A percentile compares a stretch with the other conserved stretches of the same genome.
phyloP scores from a whole-genome alignment of 1,139 yeast species.

The Taphrina deformans region DNA sequence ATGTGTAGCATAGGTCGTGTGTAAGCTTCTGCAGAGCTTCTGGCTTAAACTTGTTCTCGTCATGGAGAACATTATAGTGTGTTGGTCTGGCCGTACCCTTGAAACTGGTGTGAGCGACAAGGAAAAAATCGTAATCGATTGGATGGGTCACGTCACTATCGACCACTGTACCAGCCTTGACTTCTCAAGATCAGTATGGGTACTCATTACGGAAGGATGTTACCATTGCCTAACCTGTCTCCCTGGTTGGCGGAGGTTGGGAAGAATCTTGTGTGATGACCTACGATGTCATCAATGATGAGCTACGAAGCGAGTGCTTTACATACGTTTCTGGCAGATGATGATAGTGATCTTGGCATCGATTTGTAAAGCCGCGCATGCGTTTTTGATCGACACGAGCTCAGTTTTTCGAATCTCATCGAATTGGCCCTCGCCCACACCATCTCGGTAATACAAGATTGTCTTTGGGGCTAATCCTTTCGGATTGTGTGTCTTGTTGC shows the following conservation, averaged over 20 bases:
- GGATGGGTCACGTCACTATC: slow-evolving; percentile 44
- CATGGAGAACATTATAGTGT: slow-evolving; percentile 44
- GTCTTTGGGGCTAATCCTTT: slow-evolving; percentile 41
- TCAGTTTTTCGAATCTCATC: slow-evolving; percentile 42
- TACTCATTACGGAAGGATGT: neutral
- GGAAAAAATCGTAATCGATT: slow-evolving; percentile 43
- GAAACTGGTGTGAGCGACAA: slow-evolving; percentile 44
- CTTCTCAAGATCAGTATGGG: neutral
- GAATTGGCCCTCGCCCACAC: slow-evolving; percentile 45
- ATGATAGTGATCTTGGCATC: slow-evolving; percentile 43
- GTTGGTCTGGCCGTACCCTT: slow-evolving; percentile 46
- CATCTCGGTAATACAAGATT: slow-evolving; percentile 45
- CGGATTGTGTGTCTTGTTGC: slow-evolving; percentile 21
- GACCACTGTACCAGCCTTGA: slow-evolving; percentile 44
- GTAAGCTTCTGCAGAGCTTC: slow-evolving; percentile 43
- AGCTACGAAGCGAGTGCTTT: neutral
- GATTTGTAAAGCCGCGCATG: slow-evolving; percentile 40
- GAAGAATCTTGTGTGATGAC: slow-evolving; percentile 44
- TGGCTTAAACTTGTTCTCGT: slow-evolving; percentile 43
- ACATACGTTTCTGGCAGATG: slow-evolving; percentile 41
- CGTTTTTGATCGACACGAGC: slow-evolving; percentile 42
- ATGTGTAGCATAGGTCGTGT: slow-evolving; percentile 43
- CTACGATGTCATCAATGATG: neutral
- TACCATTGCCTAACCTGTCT: slow-evolving; percentile 41
- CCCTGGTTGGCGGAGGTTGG: slow-evolving; percentile 40